Conservation (phyloP, 2,329 filamentous ascomycete species). For the Chaetomium globosum region DNA sequence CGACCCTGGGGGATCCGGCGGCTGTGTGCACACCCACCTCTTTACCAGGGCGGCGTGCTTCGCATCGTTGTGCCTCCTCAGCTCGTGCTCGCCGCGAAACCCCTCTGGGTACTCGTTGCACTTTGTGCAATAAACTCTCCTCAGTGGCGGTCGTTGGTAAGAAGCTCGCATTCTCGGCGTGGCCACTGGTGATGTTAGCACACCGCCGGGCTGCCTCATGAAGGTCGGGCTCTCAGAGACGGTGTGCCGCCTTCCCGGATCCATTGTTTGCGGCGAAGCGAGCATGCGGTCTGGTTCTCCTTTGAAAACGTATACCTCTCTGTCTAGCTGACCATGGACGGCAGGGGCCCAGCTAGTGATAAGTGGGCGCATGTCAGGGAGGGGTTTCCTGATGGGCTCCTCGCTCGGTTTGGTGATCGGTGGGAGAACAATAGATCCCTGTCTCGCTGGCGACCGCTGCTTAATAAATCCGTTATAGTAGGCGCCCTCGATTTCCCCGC, state of each 20-base stretch:
- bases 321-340: slow-evolving; percentile 35
- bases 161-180: slow-evolving; percentile 47
- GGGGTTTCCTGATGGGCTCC: slow-evolving; percentile 43
- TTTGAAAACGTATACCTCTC: slow-evolving; percentile 38
- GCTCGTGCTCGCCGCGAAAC: slow-evolving; percentile 88
- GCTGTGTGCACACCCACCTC: slow-evolving; percentile 60
- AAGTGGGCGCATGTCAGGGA: slow-evolving; percentile 46
- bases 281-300: slow-evolving; percentile 39
- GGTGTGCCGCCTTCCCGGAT: slow-evolving; percentile 49
- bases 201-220: slow-evolving; percentile 44
- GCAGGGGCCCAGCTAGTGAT: slow-evolving; percentile 44
- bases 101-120: slow-evolving; percentile 83
- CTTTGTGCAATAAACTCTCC: slow-evolving; percentile 73
- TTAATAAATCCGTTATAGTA: slow-evolving; percentile 49
- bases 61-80: slow-evolving; percentile 67
- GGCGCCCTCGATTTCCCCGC: slow-evolving; percentile 45
- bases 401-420: slow-evolving; percentile 41
- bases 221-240: slow-evolving; percentile 52
- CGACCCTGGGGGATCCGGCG: slow-evolving; percentile 44
- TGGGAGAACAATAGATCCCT: slow-evolving; percentile 41
- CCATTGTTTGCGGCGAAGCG: slow-evolving; percentile 42
- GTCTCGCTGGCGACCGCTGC: slow-evolving; percentile 44
- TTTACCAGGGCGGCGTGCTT: slow-evolving; percentile 60
- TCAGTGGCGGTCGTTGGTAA: slow-evolving; percentile 61
- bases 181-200: slow-evolving; percentile 49